These are phyloP conservation scores for Picea sitchensis DNA, from an alignment of 75 land plant species.

Conservation along the genomic window DNA sequence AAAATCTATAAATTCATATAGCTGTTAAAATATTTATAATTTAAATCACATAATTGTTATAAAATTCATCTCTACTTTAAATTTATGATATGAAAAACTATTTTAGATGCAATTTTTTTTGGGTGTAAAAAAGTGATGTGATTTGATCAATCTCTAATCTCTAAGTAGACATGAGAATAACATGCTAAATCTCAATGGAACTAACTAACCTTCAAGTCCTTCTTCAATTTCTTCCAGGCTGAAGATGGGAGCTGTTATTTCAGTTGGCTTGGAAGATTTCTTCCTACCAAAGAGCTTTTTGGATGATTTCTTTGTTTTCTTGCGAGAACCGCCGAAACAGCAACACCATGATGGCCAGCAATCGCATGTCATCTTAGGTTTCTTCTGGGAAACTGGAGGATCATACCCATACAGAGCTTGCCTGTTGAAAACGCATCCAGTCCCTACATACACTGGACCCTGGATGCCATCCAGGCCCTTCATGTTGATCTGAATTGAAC, in stretches of 20 bases:
- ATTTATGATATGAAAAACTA: too few relatives aligned
- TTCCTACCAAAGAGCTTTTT: slow-evolving; percentile 35
- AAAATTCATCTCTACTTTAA: too few relatives aligned
- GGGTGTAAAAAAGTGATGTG: too few relatives aligned
- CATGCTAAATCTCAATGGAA: too few relatives aligned
- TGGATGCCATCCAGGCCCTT: slow-evolving; percentile 81
- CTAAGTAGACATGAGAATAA: too few relatives aligned
- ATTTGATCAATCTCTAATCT: too few relatives aligned
- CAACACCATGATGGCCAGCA: slow-evolving; percentile 61
- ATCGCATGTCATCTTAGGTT: slow-evolving; percentile 50
- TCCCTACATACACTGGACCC: slow-evolving; percentile 84
- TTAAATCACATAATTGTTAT: too few relatives aligned
- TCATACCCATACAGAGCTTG: slow-evolving; percentile 81
- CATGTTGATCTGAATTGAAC: slow-evolving; percentile 45
- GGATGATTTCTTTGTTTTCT: slow-evolving; percentile 46
- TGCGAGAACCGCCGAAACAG: slow-evolving; percentile 33
- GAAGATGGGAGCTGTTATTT: slow-evolving; percentile 18
- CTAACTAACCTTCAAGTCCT: slow-evolving; percentile 34
- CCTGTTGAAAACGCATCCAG: slow-evolving; percentile 75
- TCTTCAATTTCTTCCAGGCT: slow-evolving; percentile 40
- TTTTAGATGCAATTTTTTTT: too few relatives aligned
- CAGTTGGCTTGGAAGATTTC: slow-evolving; percentile 13
- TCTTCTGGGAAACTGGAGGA: slow-evolving; percentile 46
- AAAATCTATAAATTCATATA: too few relatives aligned
- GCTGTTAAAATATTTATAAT: too few relatives aligned